Evolutionary conservation across 495 filamentous ascomycete genomes (phyloP), one percentile per base, ranked within the genome.

Genomic region (Neurospora africana): DNA sequence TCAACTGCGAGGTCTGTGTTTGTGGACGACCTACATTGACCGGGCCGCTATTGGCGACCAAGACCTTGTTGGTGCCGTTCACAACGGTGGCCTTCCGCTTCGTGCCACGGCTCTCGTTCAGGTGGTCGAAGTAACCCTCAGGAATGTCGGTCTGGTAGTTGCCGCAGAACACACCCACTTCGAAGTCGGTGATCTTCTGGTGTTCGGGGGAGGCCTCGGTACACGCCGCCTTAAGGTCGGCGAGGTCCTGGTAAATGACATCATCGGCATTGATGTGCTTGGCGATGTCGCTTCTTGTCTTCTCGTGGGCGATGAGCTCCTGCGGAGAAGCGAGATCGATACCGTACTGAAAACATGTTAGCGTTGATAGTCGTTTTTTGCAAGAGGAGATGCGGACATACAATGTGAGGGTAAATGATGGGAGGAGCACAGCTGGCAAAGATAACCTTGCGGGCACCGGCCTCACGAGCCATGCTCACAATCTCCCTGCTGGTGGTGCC

Each of bases 161-260:
- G 30, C 96, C 95, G 74, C 92, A 96, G 85, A 99, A 98, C 19
- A 98, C 94, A 73, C 95, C 95, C n/a, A 97, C 90, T 80, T 98
- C 96, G 73, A 98, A 98, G 37, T 87, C 80, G 39, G 82, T 85
- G 39, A 89, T 82, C 41, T 81, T 78, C 27, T 65, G 23, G 19
- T 80, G 80, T 47, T 87, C 84, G 7, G 87, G 84, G n/a, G 86
- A 85, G 4, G 91, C 87, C 76, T 93, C 91, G 0, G 89, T 87
- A 77, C 94, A 97, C 5, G 94, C 89, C 41, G 87, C 89, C 79
- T 92, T 91, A 11, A 98, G 86, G 75, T 96, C 94, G 15, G 88
- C 87, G n/a, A 98, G 85, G 53, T 89, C 90, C 78, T 97, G 94
- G 81, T 92, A 98, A 73, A 99, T 92, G 37, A 98, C 91, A 37